phyloP scores from a whole-genome alignment of 176 grass and related monocot species.

The Tillandsia leiboldiana region DNA sequence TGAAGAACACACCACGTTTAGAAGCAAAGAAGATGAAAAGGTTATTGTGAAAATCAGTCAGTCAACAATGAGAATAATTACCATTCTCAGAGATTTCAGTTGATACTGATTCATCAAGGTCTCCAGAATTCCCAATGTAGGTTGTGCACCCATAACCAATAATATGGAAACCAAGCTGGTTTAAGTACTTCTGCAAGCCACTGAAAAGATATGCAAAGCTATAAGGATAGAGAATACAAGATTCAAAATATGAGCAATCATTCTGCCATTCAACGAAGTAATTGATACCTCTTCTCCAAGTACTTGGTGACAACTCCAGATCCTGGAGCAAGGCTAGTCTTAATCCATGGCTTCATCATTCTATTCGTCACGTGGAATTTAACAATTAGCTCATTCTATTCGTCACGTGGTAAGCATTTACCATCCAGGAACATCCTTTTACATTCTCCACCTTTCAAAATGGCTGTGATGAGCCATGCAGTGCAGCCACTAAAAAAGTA shows the following conservation, averaged over 20 bases:
- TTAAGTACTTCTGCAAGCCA: slow-evolving; percentile 82
- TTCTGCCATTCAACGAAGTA: neutral
- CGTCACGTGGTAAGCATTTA: no score
- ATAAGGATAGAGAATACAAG: slow-evolving; percentile 3
- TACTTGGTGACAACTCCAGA: slow-evolving; percentile 95
- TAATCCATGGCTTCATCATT: slow-evolving; percentile 99
- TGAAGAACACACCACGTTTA: slow-evolving; percentile 16
- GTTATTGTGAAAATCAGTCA: neutral
- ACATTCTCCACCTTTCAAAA: no score
- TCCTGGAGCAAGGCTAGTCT: slow-evolving; percentile 95
- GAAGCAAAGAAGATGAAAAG: neutral
- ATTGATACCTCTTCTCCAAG: slow-evolving; percentile 65
- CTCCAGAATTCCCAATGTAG: slow-evolving; percentile 97
- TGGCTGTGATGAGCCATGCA: no score
- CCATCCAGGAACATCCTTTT: no score
- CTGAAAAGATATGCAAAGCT: slow-evolving; percentile 34
- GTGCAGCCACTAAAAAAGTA: no score
- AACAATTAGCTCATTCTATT: no score
- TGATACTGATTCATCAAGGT: slow-evolving; percentile 78
- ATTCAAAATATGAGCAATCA: neutral
- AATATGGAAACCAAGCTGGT: slow-evolving; percentile 90
- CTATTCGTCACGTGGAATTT: no score
- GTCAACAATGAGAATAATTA: slow-evolving; percentile 21
- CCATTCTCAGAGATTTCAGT: slow-evolving; percentile 82
- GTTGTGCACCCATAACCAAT: slow-evolving; percentile 98